Base-by-base conservation (phyloP, 2,329 filamentous ascomycete species). In the Mariannaea elegans region DNA sequence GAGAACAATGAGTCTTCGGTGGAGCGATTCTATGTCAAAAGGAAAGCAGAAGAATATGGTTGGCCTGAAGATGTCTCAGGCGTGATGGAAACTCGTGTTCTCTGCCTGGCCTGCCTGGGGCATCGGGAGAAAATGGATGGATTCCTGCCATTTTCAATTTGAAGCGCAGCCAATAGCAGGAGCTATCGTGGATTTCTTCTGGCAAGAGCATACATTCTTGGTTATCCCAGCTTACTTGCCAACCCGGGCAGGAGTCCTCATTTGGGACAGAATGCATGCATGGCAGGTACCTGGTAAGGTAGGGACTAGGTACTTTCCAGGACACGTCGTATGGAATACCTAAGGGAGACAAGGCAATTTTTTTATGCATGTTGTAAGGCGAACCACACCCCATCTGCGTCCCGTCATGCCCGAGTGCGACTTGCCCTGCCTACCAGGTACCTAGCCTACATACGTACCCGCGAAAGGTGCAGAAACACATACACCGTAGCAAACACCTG, bases 91-190 rank as follows among this genome's bases (percentile, higher is more conserved):
- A 55, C 50, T 48, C 55, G 56, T 62, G 60, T 50, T 65, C 58
- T 59, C 66, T 69, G 66, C 66, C 66, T 69, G 61, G 53, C 61
- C 56, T 69, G 61, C 66, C 66, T 68, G 65, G 56, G 59, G 60
- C 64, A 68, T 66, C 66, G 59, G 61, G 56, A 42, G 49, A 57
- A 61, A 47, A 62, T 65, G 56, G 52, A 60, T 47, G 54, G 42
- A 48, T 67, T 61, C 62, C 64, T 60, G 45, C 49, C 52, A n/a
- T 50, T 38, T 47, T 38, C 47, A 39, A 58, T 32, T 52, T 31
- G 19, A 21, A 29, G 18, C 32, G 18, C 21, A 16, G 12, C 55
- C 55, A 58, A 47, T 58, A 18, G 47, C 16, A 47, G 34, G 34
- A 12, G 12, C 29, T 24, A 42, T 45, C 31, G 34, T 19, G n/a